phyloP scores from a whole-genome alignment of 2,329 filamentous ascomycete genomes.

The Xylaria polymorpha region DNA sequence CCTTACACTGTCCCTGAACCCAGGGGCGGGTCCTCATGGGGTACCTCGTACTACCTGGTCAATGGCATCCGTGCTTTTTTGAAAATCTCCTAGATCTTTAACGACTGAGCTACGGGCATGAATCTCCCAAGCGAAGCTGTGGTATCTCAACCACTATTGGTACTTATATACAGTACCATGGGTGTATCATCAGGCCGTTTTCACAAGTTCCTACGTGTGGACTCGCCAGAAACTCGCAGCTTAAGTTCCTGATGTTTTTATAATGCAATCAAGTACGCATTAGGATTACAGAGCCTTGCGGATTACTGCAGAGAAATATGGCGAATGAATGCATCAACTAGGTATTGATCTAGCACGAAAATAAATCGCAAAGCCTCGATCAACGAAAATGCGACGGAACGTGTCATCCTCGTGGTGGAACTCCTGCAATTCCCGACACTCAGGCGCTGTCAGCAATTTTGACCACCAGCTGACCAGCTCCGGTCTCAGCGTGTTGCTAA shows the following conservation, averaged over 20 bases:
- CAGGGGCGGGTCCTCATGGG: neutral
- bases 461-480: constrained; percentile 28
- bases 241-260: neutral
- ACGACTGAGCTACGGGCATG: constrained; percentile 23
- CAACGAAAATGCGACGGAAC: constrained; percentile 37
- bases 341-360: neutral
- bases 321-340: neutral
- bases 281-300: constrained; percentile 18
- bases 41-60: neutral
- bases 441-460: constrained; percentile 24
- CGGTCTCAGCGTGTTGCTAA: neutral
- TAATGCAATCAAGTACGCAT: neutral
- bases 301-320: neutral
- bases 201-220: neutral
- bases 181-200: neutral
- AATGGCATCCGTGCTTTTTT: neutral
- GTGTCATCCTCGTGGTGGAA: constrained; percentile 16
- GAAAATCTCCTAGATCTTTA: neutral
- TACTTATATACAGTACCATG: constrained; percentile 8
- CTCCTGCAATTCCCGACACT: constrained; percentile 34
- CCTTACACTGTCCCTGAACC: neutral
- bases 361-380: neutral
- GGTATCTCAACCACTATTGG: neutral
- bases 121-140: constrained; percentile 3
- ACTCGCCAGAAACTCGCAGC: neutral